Percentiles rank a stretch among this genome's conserved stretches.
phyloP scores from a whole-genome alignment of 1,139 yeast genomes.

The Saccharomyces hybrid region DNA sequence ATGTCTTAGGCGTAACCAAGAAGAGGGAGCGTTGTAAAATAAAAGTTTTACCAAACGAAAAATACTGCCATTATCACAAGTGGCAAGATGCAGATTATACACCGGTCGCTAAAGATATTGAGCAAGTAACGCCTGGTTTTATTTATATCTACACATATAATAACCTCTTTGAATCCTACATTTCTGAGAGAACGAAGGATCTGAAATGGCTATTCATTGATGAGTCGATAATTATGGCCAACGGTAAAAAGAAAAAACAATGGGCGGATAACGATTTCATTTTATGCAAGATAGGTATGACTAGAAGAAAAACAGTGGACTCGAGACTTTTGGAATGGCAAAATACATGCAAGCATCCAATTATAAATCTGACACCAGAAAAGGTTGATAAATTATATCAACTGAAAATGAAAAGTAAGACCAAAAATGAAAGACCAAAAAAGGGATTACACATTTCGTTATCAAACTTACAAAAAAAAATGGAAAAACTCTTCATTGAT shows the following conservation, averaged over 20 bases:
- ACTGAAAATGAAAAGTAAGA: background rate
- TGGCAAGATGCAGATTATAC: slow-evolving; percentile 11
- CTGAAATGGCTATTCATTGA: slow-evolving; percentile 24
- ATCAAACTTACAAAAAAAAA: slow-evolving; percentile 9
- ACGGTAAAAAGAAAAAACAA: slow-evolving; percentile 5
- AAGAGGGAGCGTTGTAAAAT: slow-evolving; percentile 19
- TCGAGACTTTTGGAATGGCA: slow-evolving; percentile 26
- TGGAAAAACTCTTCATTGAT: background rate
- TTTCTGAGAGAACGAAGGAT: slow-evolving; percentile 5
- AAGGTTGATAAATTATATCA: slow-evolving; percentile 10
- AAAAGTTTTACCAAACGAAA: slow-evolving; percentile 1
- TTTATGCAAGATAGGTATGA: slow-evolving; percentile 29
- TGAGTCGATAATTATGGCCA: slow-evolving; percentile 15
- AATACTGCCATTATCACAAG: slow-evolving; percentile 17
- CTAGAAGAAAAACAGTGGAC: slow-evolving; percentile 20
- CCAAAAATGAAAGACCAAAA: background rate
- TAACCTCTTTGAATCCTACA: slow-evolving; percentile 18
- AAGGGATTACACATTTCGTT: slow-evolving; percentile 7
- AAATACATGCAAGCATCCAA: slow-evolving; percentile 21
- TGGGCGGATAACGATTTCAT: slow-evolving; percentile 20
- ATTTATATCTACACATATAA: slow-evolving; percentile 29
- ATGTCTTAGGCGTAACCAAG: slow-evolving; percentile 27
- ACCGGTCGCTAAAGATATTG: background rate
- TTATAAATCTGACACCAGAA: slow-evolving; percentile 24
- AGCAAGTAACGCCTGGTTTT: slow-evolving; percentile 15